Percentiles rank a stretch among this genome's conserved stretches.
These are phyloP conservation scores for Cyberlindnera veronae DNA, from an alignment of 805 yeast species.

Conservation along the genomic window DNA sequence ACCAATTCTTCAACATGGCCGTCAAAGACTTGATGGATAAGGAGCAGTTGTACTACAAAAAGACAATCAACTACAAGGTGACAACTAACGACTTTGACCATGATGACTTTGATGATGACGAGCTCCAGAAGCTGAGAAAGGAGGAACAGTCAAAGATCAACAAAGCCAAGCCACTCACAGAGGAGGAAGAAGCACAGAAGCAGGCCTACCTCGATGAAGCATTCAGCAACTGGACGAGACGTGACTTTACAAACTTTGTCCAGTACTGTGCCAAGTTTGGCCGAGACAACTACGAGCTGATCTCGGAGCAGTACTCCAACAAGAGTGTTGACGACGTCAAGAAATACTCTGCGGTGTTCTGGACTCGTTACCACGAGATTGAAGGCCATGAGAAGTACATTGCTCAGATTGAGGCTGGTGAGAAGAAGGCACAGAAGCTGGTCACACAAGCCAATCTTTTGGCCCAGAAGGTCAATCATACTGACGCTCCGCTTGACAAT, in stretches of 20 bases:
- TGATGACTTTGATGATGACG: conserved; percentile 19
- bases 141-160: conserved; percentile 54
- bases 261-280: conserved; percentile 71
- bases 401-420: conserved; percentile 70
- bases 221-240: conserved; percentile 65
- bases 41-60: conserved; percentile 64
- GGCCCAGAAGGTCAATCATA: conserved; percentile 47
- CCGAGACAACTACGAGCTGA: conserved; percentile 44
- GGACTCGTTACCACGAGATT: conserved; percentile 56
- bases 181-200: conserved; percentile 56
- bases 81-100: conserved; percentile 60
- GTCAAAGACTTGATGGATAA: conserved; percentile 52
- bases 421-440: conserved; percentile 57
- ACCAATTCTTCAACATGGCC: conserved; percentile 64
- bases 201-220: conserved; percentile 51
- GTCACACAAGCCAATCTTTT: conserved; percentile 53
- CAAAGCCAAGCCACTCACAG: conserved; percentile 54
- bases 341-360: conserved; percentile 55
- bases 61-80: conserved; percentile 54
- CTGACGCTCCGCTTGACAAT: conserved; percentile 59
- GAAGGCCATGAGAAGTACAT: conserved; percentile 72
- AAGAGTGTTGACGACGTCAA: conserved; percentile 59
- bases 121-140: conserved; percentile 20
- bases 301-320: conserved; percentile 52
- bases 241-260: conserved; percentile 70